Conservation (phyloP, 139 green algal species). For the Chlorella sp. region DNA sequence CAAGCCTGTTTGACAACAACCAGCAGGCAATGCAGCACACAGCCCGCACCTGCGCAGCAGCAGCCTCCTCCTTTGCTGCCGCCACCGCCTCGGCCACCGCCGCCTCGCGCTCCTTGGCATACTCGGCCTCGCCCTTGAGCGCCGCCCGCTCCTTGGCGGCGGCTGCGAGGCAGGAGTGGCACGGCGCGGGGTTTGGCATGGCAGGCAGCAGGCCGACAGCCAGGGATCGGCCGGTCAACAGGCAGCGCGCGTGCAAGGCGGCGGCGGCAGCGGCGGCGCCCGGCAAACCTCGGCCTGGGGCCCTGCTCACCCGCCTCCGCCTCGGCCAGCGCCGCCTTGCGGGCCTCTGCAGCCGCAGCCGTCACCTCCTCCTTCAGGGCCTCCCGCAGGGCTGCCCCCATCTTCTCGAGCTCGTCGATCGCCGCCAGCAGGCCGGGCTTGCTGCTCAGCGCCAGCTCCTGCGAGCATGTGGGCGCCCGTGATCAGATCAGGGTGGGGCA, state of each 20-base stretch:
- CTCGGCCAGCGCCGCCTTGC: conserved; percentile 28
- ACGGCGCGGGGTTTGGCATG: too few relatives aligned
- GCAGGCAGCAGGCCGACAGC: too few relatives aligned
- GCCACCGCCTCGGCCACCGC: conserved; percentile 34
- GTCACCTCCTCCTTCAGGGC: conserved; percentile 38
- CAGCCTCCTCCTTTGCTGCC: conserved; percentile 19
- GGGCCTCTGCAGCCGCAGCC: conserved; percentile 17
- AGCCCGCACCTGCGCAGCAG: background rate
- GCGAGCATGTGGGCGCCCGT: background rate
- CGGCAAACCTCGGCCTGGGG: background rate
- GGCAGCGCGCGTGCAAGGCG: background rate
- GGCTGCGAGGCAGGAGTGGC: background rate
- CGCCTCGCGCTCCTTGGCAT: conserved; percentile 20
- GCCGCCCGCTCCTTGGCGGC: conserved; percentile 1
- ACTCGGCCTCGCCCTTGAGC: conserved; percentile 40
- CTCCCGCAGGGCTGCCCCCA: conserved; percentile 47
- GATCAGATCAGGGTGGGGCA: background rate
- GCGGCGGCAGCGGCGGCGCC: background rate
- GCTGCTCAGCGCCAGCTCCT: conserved; percentile 47
- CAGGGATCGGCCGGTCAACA: background rate
- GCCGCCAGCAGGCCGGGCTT: conserved; percentile 42
- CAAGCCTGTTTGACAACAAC: too few relatives aligned
- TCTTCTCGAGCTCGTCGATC: conserved; percentile 66
- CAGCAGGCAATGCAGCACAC: background rate
- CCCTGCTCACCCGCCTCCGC: conserved; percentile 22